A percentile compares a stretch with the other conserved stretches of the same genome.
Conservation (phyloP, 805 yeast species). For the Yamadazyma takamatsuzukensis region DNA sequence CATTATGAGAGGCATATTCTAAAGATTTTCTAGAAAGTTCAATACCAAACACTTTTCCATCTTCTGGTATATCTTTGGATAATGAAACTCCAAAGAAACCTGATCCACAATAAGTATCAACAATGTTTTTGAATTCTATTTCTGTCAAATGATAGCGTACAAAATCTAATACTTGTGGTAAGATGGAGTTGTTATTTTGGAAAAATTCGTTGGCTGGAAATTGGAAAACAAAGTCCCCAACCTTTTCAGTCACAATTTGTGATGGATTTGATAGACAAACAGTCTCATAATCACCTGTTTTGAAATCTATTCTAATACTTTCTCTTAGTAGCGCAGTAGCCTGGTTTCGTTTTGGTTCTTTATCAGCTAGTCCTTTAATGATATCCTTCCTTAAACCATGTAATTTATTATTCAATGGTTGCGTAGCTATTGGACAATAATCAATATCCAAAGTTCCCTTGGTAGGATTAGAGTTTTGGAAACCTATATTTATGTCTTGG, state of each 20-base stretch:
- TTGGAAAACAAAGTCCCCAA: constrained; percentile 33
- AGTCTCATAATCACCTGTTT: constrained; percentile 25
- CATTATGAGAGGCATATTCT: constrained; percentile 36
- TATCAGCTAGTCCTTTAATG: constrained; percentile 5
- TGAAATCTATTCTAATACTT: constrained; percentile 23
- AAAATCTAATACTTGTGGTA: constrained; percentile 32
- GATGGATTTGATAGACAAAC: constrained; percentile 24
- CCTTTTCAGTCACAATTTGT: constrained; percentile 31
- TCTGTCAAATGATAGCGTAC: constrained; percentile 19
- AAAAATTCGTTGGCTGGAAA: constrained; percentile 39
- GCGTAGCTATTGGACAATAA: constrained; percentile 35
- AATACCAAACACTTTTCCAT: constrained; percentile 39
- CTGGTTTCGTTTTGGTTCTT: constrained; percentile 1
- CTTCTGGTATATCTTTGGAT: constrained; percentile 19
- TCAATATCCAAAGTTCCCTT: constrained; percentile 27
- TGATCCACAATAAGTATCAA: constrained; percentile 46
- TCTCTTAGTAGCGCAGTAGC: constrained; percentile 29
- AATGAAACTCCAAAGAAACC: constrained; percentile 43
- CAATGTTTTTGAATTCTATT: constrained; percentile 20
- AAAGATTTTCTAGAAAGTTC: constrained; percentile 33
- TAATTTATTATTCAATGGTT: constrained; percentile 24
- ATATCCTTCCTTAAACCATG: constrained; percentile 13
- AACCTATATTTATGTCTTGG: constrained; percentile 24
- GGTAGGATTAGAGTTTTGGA: constrained; percentile 22
- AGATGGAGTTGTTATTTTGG: constrained; percentile 35